Conservation (phyloP, 2,329 filamentous ascomycete species). For the Venturia oleaginea region DNA sequence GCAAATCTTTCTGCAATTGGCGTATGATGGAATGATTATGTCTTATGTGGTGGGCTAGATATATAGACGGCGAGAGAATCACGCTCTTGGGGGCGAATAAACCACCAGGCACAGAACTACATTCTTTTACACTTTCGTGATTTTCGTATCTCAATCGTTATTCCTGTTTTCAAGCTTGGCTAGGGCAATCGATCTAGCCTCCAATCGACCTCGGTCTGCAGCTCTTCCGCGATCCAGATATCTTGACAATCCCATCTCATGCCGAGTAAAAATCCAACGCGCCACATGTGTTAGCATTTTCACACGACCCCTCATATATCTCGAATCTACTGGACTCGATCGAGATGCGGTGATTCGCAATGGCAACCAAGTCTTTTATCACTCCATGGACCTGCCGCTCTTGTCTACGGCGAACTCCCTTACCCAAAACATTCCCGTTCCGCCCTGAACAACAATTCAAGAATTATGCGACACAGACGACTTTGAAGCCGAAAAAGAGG, state of each 20-base stretch:
- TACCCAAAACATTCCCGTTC: neutral
- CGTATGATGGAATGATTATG: conserved; percentile 4
- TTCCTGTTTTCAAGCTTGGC: neutral
- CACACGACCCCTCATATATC: neutral
- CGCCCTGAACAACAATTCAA: neutral
- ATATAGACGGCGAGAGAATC: neutral
- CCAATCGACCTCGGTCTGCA: neutral
- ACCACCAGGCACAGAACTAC: neutral
- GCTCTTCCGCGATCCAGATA: neutral
- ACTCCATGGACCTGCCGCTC: conserved; percentile 12
- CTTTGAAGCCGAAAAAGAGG: conserved; percentile 6
- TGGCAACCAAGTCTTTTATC: conserved; percentile 1
- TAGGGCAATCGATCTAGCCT: conserved; percentile 3
- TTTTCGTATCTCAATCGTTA: neutral
- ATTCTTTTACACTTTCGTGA: neutral
- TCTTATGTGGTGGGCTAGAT: neutral
- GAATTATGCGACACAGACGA: conserved; percentile 1
- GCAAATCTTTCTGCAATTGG: neutral
- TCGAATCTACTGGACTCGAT: neutral
- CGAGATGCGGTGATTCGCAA: neutral
- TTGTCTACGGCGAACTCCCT: conserved; percentile 6
- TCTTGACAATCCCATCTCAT: neutral
- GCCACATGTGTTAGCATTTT: neutral
- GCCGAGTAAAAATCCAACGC: neutral
- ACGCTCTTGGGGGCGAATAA: neutral